Base-by-base conservation (phyloP, 441 rosid species). In the Pelargonium fulgidum region DNA sequence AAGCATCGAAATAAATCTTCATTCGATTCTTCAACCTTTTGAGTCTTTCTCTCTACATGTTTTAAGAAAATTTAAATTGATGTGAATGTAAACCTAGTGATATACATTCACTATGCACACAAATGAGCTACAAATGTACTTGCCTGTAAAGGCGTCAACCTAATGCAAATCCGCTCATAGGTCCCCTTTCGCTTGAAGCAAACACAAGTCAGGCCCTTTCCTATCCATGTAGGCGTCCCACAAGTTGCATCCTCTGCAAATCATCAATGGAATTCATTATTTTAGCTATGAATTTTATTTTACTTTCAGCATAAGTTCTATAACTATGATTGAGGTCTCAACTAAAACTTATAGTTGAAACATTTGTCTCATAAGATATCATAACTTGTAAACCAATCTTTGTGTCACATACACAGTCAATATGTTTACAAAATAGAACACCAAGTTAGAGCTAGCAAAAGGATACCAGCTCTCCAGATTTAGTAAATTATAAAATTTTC, bases 141-240 rank as follows among this genome's bases (percentile, higher is more conserved):
- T 73, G 65, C 76, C 68, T 73, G 76, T 39, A 33, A 52, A 52
- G 76, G 76, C 6, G 72, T 73, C 69, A 68, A 48, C 20, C 56
- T 65, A 9, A 73, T 52, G 44, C 68, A 68, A 64, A 73, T 68
- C 11, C 76, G 69, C 54, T 73, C 72, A 44, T 68, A 73, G 10
- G 69, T 56, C 33, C 72, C 76, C 61, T 64, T 73, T 29, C 72
- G 48, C 72, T 73, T 73, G 45, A 73, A 73, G 69, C 76, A 73
- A 54, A 73, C 76, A 73, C 76, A 73, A 14, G 76, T 68, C 58
- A 73, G 76, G 29, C 76, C 76, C 42, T 69, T 73, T 16, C 72
- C 76, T 17, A 73, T 73, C 76, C 76, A 73, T n/a, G 44, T 68
- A 73, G 72, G 71, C 22, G 63, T 36, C 67, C 70, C 22, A 14